Percentiles rank a stretch among this genome's conserved stretches.
Conservation (phyloP, 148 eudicot species). For the Simmondsia chinensis region DNA sequence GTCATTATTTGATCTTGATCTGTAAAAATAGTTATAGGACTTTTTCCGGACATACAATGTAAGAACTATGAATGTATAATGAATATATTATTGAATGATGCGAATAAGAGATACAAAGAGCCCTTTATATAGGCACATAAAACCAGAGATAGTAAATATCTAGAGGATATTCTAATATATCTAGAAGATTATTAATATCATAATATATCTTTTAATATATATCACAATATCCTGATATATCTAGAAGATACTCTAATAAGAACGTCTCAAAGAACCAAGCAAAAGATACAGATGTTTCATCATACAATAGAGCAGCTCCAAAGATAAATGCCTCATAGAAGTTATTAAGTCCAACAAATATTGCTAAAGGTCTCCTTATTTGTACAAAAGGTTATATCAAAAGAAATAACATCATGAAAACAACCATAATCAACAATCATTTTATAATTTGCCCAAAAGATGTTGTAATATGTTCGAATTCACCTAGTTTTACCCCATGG, state of each 20-base stretch:
- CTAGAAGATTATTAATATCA: no score
- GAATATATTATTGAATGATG: no score
- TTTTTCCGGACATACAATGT: not conserved
- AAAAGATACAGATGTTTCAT: slow-evolving; percentile 8
- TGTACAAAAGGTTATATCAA: slow-evolving; percentile 10
- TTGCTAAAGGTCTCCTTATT: slow-evolving; percentile 18
- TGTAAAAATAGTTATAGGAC: slow-evolving; percentile 12
- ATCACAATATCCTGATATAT: no score
- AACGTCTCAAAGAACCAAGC: slow-evolving; percentile 18
- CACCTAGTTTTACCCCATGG: slow-evolving; percentile 9
- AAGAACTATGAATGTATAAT: no score
- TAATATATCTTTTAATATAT: no score
- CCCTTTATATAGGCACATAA: no score
- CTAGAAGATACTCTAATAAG: no score
- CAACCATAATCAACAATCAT: slow-evolving; percentile 13
- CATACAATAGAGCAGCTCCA: slow-evolving; percentile 8
- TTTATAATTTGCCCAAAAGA: slow-evolving; percentile 13
- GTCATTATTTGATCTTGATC: slow-evolving; percentile 13
- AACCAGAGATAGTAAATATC: no score
- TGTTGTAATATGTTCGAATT: slow-evolving; percentile 8
- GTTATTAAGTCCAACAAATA: slow-evolving; percentile 20
- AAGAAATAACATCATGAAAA: slow-evolving; percentile 10
- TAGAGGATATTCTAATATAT: no score
- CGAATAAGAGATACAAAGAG: no score
- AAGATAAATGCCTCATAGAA: slow-evolving; percentile 2